phyloP scores from a whole-genome alignment of 1,284 basidiomycete species.

The Vanrija sp. region DNA sequence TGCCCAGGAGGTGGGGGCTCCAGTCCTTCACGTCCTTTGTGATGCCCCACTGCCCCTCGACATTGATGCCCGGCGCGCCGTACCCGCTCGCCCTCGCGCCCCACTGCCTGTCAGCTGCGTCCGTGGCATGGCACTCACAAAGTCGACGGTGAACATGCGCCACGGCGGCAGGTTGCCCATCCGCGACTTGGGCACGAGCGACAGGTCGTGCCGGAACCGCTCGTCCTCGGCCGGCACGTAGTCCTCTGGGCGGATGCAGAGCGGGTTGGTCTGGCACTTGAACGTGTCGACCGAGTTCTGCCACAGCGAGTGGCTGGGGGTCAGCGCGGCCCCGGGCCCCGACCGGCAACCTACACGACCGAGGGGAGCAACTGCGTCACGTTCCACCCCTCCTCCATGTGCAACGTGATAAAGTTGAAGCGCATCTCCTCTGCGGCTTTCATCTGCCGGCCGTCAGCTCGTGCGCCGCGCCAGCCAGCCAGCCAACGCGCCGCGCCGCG shows the following conservation, averaged over 20 bases:
- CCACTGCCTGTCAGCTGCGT: constrained; percentile 1
- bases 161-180: constrained; percentile 38
- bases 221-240: constrained; percentile 25
- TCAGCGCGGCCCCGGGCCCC: not conserved
- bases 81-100: constrained; percentile 3
- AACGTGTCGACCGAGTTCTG: constrained; percentile 21
- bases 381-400: not conserved
- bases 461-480: no score
- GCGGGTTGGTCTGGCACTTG: constrained; percentile 40
- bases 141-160: constrained; percentile 36
- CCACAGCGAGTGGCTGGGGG: not conserved
- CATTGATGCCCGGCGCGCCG: constrained; percentile 16
- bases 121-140: constrained; percentile 24
- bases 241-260: constrained; percentile 38
- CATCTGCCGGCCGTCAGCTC: not conserved
- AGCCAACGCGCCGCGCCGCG: not conserved
- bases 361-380: not conserved
- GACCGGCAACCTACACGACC: constrained; percentile 1
- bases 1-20: constrained; percentile 40
- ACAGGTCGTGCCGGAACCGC: constrained; percentile 21
- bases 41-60: constrained; percentile 24
- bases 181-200: constrained; percentile 27
- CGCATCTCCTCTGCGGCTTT: not conserved
- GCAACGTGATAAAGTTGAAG: not conserved
- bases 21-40: constrained; percentile 25